phyloP scores from a whole-genome alignment of 306 rosid genomes.

The Mucuna pruriens region DNA sequence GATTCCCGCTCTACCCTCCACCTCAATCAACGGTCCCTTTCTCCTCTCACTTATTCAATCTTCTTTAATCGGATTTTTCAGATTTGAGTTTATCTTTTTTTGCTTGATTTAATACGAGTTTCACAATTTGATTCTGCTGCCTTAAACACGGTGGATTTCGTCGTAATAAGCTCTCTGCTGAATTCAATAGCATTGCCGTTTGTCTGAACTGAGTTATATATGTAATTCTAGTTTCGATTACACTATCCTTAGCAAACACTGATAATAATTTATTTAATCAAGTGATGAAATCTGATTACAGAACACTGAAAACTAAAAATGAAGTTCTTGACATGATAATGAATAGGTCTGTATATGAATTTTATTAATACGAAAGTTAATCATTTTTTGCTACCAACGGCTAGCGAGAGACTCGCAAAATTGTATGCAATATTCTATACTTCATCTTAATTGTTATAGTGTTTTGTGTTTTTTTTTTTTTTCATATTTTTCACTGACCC shows the following conservation, averaged over 20 bases:
- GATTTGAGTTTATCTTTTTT: neutral
- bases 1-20: slow-evolving; percentile 59
- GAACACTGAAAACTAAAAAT: neutral
- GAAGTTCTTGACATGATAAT: neutral
- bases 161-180: neutral
- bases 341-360: slow-evolving; percentile 42
- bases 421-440: neutral
- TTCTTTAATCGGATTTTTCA: neutral
- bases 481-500: neutral
- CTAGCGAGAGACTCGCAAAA: neutral
- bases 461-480: neutral
- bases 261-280: neutral
- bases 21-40: slow-evolving; percentile 51
- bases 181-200: neutral
- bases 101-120: neutral
- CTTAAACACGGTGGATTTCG: neutral
- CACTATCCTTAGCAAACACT: neutral
- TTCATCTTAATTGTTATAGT: neutral
- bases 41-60: neutral
- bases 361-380: neutral
- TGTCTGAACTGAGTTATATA: neutral
- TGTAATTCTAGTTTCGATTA: too few relatives aligned
- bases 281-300: neutral
- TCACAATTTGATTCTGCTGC: neutral
- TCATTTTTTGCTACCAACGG: neutral